Evolutionary conservation across 805 yeast species (phyloP).

Genomic region (Ascoidea rubescens): DNA sequence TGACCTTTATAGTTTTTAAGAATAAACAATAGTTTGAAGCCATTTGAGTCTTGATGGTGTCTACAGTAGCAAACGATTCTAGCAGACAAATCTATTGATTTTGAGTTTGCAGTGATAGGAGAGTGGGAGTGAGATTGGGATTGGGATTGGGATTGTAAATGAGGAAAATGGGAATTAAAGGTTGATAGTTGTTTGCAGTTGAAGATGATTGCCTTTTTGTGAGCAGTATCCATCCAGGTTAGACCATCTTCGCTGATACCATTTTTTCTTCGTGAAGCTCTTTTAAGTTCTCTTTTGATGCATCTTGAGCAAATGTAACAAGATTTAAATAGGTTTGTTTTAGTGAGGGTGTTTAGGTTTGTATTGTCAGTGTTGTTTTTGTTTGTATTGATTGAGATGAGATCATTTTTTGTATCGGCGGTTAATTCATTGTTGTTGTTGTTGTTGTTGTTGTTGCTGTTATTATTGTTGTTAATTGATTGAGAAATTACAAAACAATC

Average conservation of each 20-base stretch:
- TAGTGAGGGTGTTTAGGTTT: conserved; percentile 1
- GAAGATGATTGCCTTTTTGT: conserved; percentile 76
- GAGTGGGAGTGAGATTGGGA: background rate
- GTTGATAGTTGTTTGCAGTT: conserved; percentile 82
- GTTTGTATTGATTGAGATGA: conserved; percentile 4
- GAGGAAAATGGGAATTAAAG: conserved; percentile 37
- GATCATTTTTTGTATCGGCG: conserved; percentile 8
- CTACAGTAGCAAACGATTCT: conserved; percentile 93
- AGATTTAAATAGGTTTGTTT: conserved; percentile 16
- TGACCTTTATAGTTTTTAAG: conserved; percentile 46
- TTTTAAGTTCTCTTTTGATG: conserved; percentile 81
- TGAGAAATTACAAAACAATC: conserved; percentile 69
- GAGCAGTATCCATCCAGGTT: conserved; percentile 63
- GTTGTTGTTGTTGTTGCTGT: conserved; percentile 6
- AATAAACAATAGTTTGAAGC: conserved; percentile 63
- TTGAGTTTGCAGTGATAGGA: background rate
- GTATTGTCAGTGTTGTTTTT: background rate
- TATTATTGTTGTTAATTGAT: conserved; percentile 9
- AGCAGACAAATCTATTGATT: background rate
- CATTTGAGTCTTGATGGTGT: conserved; percentile 82
- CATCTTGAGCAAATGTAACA: conserved; percentile 82
- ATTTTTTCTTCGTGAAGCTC: conserved; percentile 85
- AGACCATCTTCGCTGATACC: conserved; percentile 63
- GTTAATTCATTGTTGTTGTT: conserved; percentile 5
- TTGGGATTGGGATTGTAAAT: background rate